Conservation (phyloP, 2,329 filamentous ascomycete genomes). For the Paecilomyces niveus region DNA sequence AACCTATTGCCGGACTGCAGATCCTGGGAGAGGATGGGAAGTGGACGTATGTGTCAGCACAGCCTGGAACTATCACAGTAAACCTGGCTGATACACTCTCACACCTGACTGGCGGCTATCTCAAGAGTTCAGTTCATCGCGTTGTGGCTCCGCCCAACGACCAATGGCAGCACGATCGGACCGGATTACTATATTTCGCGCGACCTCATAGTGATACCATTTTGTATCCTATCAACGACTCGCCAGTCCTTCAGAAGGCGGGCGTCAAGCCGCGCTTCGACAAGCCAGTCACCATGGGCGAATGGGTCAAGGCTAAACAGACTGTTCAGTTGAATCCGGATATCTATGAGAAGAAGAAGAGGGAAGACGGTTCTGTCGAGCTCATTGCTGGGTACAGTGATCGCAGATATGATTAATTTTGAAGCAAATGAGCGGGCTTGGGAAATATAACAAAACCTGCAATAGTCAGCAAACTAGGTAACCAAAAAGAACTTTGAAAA, state of each 20-base stretch:
- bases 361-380: constrained; percentile 33
- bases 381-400: constrained; percentile 28
- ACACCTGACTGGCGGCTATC: constrained; percentile 43
- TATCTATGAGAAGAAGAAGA: constrained; percentile 29
- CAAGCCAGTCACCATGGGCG: constrained; percentile 38
- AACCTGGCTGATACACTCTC: constrained; percentile 46
- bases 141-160: constrained; percentile 44
- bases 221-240: constrained; percentile 19
- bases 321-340: constrained; percentile 31
- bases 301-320: constrained; percentile 38
- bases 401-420: constrained; percentile 15
- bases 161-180: constrained; percentile 38
- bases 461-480: too few relatives aligned
- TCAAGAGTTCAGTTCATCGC: constrained; percentile 46
- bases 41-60: constrained; percentile 47
- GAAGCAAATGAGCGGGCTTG: neutral
- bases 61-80: constrained; percentile 46
- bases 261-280: constrained; percentile 28
- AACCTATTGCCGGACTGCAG: constrained; percentile 52
- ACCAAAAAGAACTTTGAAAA: neutral
- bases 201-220: constrained; percentile 14
- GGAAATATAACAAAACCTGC: neutral
- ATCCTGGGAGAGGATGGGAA: constrained; percentile 43
- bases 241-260: constrained; percentile 19
- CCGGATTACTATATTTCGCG: constrained; percentile 42